Evolutionary conservation across 208 protist species (phyloP).

Genomic region (Acanthamoeba culbertsoni): DNA sequence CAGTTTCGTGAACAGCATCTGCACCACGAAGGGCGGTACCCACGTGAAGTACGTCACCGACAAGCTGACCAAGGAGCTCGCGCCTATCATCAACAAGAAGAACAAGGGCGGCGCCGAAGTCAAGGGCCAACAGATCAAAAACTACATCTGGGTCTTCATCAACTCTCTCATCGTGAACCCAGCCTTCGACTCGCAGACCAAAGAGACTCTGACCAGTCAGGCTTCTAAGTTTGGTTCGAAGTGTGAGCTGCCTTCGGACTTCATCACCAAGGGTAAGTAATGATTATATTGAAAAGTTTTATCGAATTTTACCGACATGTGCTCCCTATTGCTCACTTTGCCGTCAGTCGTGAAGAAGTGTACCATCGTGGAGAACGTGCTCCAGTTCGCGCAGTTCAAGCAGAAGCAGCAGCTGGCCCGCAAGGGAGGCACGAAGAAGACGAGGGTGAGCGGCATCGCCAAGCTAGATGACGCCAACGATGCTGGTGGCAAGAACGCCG

Average conservation of each 20-base stretch:
- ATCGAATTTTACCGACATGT: not conserved
- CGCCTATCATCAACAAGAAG: constrained; percentile 93
- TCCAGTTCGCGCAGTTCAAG: constrained; percentile 96
- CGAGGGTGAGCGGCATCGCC: constrained; percentile 93
- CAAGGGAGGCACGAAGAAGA: constrained; percentile 84
- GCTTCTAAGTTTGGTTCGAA: constrained; percentile 95
- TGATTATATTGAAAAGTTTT: no score
- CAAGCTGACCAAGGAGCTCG: constrained; percentile 88
- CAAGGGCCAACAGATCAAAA: constrained; percentile 94
- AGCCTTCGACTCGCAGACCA: constrained; percentile 99
- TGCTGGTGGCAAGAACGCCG: constrained; percentile 93
- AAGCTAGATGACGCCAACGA: constrained; percentile 99
- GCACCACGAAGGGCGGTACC: constrained; percentile 97
- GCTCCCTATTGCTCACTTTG: not conserved
- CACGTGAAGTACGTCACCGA: constrained; percentile 98
- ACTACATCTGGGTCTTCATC: constrained; percentile 98
- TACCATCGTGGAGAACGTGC: constrained; percentile 92
- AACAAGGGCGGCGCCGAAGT: constrained; percentile 89
- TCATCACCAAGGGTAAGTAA: constrained; percentile 88
- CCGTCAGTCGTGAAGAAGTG: constrained; percentile 4
- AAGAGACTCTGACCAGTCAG: constrained; percentile 97
- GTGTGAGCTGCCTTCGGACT: constrained; percentile 93
- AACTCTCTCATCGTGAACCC: constrained; percentile 99
- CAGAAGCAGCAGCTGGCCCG: constrained; percentile 89
- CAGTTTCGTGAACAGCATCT: constrained; percentile 99